phyloP scores from a whole-genome alignment of 805 yeast genomes.

The Lipomyces spencermartinsiae region DNA sequence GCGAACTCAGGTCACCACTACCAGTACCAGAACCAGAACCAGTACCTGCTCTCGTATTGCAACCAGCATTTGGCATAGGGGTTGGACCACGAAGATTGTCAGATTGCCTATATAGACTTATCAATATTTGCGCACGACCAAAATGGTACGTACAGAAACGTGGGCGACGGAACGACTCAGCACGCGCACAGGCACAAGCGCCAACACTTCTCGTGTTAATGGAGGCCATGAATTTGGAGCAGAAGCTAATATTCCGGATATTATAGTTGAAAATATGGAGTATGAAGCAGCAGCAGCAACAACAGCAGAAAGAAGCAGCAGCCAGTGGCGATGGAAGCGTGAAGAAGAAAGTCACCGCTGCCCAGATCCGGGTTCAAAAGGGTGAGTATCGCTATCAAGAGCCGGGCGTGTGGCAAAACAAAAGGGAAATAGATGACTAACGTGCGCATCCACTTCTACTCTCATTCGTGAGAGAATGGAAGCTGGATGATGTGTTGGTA shows the following conservation, averaged over 20 bases:
- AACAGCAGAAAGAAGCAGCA: constrained; percentile 51
- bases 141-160: not conserved
- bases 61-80: not conserved
- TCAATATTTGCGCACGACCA: not conserved
- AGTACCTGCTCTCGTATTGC: not conserved
- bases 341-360: constrained; percentile 56
- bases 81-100: not conserved
- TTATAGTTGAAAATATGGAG: constrained; percentile 64
- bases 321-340: constrained; percentile 40
- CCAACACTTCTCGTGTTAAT: not conserved
- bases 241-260: not conserved
- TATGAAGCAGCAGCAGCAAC: constrained; percentile 62
- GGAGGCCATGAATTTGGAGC: not conserved
- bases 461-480: not conserved
- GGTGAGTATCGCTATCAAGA: constrained; percentile 25
- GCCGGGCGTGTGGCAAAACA: not conserved
- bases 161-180: not conserved
- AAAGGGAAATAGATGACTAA: not conserved
- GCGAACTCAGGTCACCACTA: too few relatives aligned
- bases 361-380: constrained; percentile 77
- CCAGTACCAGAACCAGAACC: too few relatives aligned
- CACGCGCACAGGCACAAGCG: not conserved
- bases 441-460: not conserved
- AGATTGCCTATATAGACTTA: not conserved
- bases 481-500: not conserved